These are phyloP conservation scores for Nigrospora oryzae DNA, from an alignment of 2,329 filamentous ascomycete species.

Conservation along the genomic window DNA sequence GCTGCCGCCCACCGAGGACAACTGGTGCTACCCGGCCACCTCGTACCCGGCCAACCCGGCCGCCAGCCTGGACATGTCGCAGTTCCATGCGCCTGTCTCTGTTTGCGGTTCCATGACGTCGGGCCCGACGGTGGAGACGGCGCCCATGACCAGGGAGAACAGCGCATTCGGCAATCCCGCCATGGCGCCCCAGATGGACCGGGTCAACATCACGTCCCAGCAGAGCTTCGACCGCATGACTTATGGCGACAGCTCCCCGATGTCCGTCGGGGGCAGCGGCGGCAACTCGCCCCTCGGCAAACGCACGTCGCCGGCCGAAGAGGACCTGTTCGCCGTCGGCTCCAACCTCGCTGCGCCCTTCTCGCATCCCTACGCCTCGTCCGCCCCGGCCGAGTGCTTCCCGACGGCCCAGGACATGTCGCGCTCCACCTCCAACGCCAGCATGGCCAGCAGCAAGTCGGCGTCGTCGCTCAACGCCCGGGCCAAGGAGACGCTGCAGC, in stretches of 20 bases:
- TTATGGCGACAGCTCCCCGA: constrained; percentile 11
- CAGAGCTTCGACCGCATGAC: constrained; percentile 13
- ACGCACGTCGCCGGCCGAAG: constrained; percentile 13
- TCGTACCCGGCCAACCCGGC: constrained; percentile 2
- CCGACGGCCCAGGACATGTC: constrained; percentile 32
- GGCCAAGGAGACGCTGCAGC: constrained; percentile 36
- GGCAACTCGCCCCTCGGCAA: constrained; percentile 18
- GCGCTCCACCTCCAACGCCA: constrained; percentile 37
- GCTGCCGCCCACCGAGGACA: constrained; percentile 1
- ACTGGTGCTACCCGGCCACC: background rate
- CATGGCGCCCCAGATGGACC: constrained; percentile 17
- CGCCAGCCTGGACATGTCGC: constrained; percentile 12
- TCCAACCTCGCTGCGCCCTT: constrained; percentile 19
- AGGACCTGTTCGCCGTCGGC: constrained; percentile 25
- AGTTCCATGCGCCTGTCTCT: constrained; percentile 16
- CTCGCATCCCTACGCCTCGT: constrained; percentile 20
- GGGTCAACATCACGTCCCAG: constrained; percentile 23
- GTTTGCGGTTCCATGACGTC: constrained; percentile 26
- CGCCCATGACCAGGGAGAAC: constrained; percentile 22
- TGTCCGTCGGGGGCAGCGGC: constrained; percentile 10
- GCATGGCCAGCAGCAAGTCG: constrained; percentile 32
- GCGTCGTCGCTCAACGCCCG: constrained; percentile 35
- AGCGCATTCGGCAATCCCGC: constrained; percentile 21
- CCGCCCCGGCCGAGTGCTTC: constrained; percentile 18
- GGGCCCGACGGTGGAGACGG: constrained; percentile 21